phyloP scores from a whole-genome alignment of 164 flowering plant species.

The Saururus chinensis region DNA sequence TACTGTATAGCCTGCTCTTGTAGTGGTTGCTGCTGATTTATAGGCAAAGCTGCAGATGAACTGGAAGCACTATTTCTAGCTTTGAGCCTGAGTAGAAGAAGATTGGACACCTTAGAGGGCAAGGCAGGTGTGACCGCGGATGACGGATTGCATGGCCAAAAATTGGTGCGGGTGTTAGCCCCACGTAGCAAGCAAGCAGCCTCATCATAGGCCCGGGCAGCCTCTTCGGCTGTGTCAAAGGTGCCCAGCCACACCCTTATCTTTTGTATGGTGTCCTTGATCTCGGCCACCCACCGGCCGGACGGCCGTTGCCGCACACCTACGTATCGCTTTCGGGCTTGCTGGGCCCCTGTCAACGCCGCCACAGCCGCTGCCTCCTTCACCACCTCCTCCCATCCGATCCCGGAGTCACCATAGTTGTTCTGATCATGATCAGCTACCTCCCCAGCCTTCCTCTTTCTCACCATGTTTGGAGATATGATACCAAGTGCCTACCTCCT shows the following conservation, averaged over 20 bases:
- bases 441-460: constrained; percentile 20
- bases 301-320: constrained; percentile 47
- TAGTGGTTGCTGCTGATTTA: constrained; percentile 7
- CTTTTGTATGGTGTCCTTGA: constrained; percentile 44
- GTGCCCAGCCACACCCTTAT: constrained; percentile 46
- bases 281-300: constrained; percentile 48
- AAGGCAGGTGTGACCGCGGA: constrained; percentile 26
- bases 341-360: constrained; percentile 12
- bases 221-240: constrained; percentile 41
- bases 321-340: constrained; percentile 27
- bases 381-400: constrained; percentile 22
- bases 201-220: constrained; percentile 45
- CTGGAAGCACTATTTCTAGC: constrained; percentile 22
- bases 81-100: constrained; percentile 33
- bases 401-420: neutral
- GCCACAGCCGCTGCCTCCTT: constrained; percentile 13
- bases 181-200: constrained; percentile 46
- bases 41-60: constrained; percentile 1
- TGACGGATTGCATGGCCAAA: constrained; percentile 27
- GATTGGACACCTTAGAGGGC: constrained; percentile 30
- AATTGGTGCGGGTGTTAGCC: constrained; percentile 38
- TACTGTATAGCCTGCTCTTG: constrained; percentile 1
- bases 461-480: constrained; percentile 9
- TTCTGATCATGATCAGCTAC: constrained; percentile 3
- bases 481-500: too few species aligned